Percentiles rank a stretch among this genome's conserved stretches.
Conservation (phyloP, 1,284 basidiomycete species). For the Leccinum solheimii region DNA sequence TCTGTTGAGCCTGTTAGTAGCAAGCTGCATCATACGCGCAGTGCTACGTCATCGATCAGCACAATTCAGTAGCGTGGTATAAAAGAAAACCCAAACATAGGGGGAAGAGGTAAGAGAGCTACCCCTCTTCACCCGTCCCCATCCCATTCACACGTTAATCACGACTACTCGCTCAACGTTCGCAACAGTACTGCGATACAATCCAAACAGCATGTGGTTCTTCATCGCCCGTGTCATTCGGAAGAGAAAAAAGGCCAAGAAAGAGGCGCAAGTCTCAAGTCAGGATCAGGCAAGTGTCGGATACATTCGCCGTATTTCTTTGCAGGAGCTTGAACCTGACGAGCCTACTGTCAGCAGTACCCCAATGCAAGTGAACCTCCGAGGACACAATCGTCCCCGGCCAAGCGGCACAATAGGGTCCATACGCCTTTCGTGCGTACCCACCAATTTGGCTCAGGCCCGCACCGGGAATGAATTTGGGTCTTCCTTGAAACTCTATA, state of each 20-base stretch:
- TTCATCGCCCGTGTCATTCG: slow-evolving; percentile 8
- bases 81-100: too few species aligned
- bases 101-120: too few species aligned
- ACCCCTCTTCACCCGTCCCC: too few species aligned
- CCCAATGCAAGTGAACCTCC: neutral
- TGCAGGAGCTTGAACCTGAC: neutral
- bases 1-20: too few species aligned
- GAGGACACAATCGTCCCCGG: neutral
- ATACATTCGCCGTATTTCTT: neutral
- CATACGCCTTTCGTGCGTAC: neutral
- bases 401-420: neutral
- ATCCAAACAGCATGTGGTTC: slow-evolving; percentile 11
- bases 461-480: neutral
- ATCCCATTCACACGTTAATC: neutral
- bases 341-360: neutral
- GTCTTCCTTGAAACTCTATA: neutral
- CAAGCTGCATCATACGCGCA: too few species aligned
- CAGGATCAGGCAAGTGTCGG: neutral
- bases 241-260: slow-evolving; percentile 1
- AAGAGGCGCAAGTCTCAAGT: neutral
- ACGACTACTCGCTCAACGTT: neutral
- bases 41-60: too few species aligned
- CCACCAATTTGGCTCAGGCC: neutral
- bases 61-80: too few species aligned
- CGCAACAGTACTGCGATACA: too few species aligned